Percentiles rank a stretch among this genome's conserved stretches.
Conservation (phyloP, 1,284 basidiomycete species). For the Fomitopsis schrenkii region DNA sequence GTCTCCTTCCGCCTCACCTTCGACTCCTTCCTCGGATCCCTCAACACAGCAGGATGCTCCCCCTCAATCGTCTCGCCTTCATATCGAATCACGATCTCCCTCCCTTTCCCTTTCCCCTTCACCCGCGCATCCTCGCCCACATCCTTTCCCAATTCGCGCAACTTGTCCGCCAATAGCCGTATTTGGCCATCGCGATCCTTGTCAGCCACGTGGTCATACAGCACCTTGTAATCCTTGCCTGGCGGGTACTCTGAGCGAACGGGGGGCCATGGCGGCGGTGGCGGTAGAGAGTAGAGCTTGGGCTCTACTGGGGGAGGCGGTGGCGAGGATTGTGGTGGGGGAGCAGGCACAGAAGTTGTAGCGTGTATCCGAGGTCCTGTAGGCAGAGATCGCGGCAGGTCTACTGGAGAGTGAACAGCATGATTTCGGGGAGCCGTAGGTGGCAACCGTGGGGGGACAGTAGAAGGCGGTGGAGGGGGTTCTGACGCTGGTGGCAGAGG, state of each 20-base stretch:
- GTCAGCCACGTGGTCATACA: slow-evolving; percentile 58
- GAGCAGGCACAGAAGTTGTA: slow-evolving; percentile 13
- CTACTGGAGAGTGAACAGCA: slow-evolving; percentile 8
- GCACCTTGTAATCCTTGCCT: slow-evolving; percentile 50
- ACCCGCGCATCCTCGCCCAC: slow-evolving; percentile 39
- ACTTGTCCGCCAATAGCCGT: slow-evolving; percentile 48
- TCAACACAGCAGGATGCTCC: slow-evolving; percentile 38
- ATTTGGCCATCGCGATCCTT: slow-evolving; percentile 41
- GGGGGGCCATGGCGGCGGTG: slow-evolving; percentile 43
- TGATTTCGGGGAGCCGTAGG: slow-evolving; percentile 28
- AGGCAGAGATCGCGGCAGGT: slow-evolving; percentile 12
- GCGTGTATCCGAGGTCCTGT: slow-evolving; percentile 15
- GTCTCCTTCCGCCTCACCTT: slow-evolving; percentile 31
- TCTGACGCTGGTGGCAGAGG: slow-evolving; percentile 19
- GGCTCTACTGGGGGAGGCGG: slow-evolving; percentile 20
- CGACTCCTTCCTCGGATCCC: slow-evolving; percentile 53
- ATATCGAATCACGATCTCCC: slow-evolving; percentile 52
- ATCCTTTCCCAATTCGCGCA: slow-evolving; percentile 37
- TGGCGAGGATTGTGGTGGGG: slow-evolving; percentile 15
- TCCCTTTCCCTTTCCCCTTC: slow-evolving; percentile 59
- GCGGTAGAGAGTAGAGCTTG: slow-evolving; percentile 31
- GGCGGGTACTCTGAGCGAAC: slow-evolving; percentile 40
- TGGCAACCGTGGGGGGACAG: slow-evolving; percentile 19
- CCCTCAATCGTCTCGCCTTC: slow-evolving; percentile 53
- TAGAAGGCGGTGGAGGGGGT: slow-evolving; percentile 19